Evolutionary conservation across 2,329 filamentous ascomycete species (phyloP).

Genomic region (Chrysoporthe austroafricana): DNA sequence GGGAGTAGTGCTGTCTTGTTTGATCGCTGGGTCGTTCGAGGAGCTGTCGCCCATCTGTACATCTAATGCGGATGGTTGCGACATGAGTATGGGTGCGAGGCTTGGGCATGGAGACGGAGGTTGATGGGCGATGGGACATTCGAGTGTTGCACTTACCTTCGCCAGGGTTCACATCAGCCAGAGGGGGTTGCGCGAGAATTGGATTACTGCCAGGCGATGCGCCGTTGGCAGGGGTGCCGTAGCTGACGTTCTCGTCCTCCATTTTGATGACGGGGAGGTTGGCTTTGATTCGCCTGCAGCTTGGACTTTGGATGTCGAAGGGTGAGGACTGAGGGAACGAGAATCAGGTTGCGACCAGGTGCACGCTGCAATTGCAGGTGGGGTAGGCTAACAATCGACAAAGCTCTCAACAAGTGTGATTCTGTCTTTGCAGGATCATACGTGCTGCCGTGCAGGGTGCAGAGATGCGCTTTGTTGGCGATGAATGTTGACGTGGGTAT

Average conservation of each 20-base stretch:
- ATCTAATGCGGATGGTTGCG: conserved; percentile 48
- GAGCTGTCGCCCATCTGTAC: conserved; percentile 64
- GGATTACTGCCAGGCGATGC: conserved; percentile 61
- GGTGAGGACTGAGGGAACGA: not conserved
- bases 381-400: not conserved
- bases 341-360: not conserved
- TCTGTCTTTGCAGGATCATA: not conserved
- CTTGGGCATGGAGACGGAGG: not conserved
- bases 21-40: conserved; percentile 53
- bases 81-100: not conserved
- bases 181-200: conserved; percentile 58
- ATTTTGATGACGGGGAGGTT: conserved; percentile 46
- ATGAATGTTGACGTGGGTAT: conserved; percentile 10
- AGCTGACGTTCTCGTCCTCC: conserved; percentile 61
- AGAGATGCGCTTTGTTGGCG: conserved; percentile 17
- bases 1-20: conserved; percentile 64
- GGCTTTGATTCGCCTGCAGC: conserved; percentile 18
- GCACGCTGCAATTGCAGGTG: conserved; percentile 28
- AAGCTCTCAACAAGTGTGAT: not conserved
- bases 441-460: conserved; percentile 5
- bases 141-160: conserved; percentile 49
- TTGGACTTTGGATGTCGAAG: not conserved
- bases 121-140: not conserved
- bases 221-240: conserved; percentile 60
- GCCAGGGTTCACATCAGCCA: conserved; percentile 46